These are phyloP conservation scores for Sclerotinia spermophila DNA, from an alignment of 2,329 filamentous ascomycete species.

Conservation along the genomic window DNA sequence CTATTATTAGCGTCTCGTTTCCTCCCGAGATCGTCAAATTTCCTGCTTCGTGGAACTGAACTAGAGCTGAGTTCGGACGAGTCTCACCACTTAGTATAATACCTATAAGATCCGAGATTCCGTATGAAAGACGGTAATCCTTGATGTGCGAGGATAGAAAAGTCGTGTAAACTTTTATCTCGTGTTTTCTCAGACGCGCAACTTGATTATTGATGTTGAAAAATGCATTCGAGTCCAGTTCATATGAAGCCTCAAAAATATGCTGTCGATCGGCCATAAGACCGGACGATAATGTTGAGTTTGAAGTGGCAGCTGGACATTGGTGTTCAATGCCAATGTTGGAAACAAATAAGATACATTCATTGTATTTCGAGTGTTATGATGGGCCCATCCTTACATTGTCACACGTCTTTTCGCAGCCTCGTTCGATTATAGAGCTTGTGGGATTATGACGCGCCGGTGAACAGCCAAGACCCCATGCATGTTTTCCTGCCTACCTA, in stretches of 20 bases:
- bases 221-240: background rate
- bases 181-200: background rate
- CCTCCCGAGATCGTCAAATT: constrained; percentile 1
- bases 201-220: background rate
- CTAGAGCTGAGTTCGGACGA: constrained; percentile 6
- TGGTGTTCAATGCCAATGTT: background rate
- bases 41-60: background rate
- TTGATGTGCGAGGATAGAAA: background rate
- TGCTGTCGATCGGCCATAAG: background rate
- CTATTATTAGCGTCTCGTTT: constrained; percentile 8
- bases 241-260: background rate
- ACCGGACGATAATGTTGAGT: background rate
- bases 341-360: background rate
- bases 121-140: background rate
- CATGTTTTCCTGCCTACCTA: background rate
- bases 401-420: background rate
- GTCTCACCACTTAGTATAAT: background rate
- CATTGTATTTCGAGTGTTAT: background rate
- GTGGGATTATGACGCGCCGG: background rate
- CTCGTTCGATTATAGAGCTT: background rate
- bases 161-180: background rate
- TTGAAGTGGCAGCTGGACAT: background rate
- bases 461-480: background rate
- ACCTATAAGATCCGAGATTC: background rate
- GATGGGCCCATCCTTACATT: background rate